Evolutionary conservation across 345 rosid genomes (phyloP).

Genomic region (Nephelium lappaceum): DNA sequence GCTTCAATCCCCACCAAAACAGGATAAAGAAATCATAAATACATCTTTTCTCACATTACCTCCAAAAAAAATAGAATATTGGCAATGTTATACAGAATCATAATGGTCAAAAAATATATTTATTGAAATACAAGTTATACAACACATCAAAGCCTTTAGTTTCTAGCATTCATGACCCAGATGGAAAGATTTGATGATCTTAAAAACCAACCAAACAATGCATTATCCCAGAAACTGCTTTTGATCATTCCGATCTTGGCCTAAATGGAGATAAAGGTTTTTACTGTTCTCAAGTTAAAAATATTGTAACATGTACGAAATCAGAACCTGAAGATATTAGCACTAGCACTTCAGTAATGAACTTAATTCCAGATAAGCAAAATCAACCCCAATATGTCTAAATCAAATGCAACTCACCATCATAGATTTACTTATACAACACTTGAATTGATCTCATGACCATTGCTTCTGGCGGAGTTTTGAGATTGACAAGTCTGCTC

Average conservation of each 20-base stretch:
- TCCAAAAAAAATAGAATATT: too few species aligned
- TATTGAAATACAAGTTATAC: too few species aligned
- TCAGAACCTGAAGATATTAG: not conserved
- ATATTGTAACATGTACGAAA: too few species aligned
- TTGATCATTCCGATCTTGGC: not conserved
- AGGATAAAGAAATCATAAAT: too few species aligned
- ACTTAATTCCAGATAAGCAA: not conserved
- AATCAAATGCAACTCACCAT: not conserved
- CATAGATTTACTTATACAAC: not conserved
- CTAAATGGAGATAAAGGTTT: not conserved
- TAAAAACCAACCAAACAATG: not conserved
- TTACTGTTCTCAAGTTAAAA: not conserved
- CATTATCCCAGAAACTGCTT: not conserved
- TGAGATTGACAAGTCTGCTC: slow-evolving; percentile 73
- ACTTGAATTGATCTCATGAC: slow-evolving; percentile 33
- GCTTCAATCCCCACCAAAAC: too few species aligned
- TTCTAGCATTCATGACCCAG: too few species aligned
- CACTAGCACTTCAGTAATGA: too few species aligned
- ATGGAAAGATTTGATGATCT: too few species aligned
- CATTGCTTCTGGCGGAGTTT: slow-evolving; percentile 48
- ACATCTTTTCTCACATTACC: too few species aligned
- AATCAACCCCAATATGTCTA: not conserved
- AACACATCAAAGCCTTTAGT: too few species aligned
- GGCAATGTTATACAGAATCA: too few species aligned
- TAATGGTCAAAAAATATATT: too few species aligned